A percentile compares a stretch with the other conserved stretches of the same genome.
phyloP scores from a whole-genome alignment of 75 land plant genomes.

The Sequoiadendron giganteum region DNA sequence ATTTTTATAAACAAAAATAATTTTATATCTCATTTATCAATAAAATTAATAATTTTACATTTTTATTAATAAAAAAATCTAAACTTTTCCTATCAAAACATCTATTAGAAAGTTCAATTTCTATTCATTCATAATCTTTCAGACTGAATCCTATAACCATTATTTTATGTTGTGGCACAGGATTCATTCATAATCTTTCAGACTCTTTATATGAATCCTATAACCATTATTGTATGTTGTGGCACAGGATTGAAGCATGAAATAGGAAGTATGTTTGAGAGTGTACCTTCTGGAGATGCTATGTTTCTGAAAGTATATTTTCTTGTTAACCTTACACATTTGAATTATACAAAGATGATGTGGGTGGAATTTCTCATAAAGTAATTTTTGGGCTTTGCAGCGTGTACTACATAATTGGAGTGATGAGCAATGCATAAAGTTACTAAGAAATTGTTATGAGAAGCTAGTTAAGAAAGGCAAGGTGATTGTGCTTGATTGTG shows the following conservation, averaged over 20 bases:
- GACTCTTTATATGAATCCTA: too few species aligned
- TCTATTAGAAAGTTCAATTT: too few species aligned
- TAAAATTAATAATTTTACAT: too few species aligned
- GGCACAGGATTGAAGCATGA: neutral
- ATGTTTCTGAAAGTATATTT: neutral
- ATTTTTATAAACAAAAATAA: too few species aligned
- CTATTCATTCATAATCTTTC: neutral
- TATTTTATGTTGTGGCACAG: neutral
- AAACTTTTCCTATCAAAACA: too few species aligned
- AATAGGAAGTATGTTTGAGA: neutral
- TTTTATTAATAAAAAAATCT: too few species aligned
- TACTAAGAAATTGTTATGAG: conserved; percentile 54
- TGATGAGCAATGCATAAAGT: conserved; percentile 50
- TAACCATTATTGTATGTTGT: neutral
- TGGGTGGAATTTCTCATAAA: neutral
- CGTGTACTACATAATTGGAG: conserved; percentile 74
- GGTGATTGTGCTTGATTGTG: conserved; percentile 48
- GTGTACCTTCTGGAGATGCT: neutral
- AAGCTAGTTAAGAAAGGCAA: conserved; percentile 54
- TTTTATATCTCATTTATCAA: too few species aligned
- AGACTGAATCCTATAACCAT: too few species aligned
- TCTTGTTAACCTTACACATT: neutral
- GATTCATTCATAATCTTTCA: neutral
- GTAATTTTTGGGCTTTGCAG: conserved; percentile 17
- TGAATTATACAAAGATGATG: neutral